Evolutionary conservation across 768 basidiomycete genomes (phyloP).

Genomic region (Pulveroboletus sp.): DNA sequence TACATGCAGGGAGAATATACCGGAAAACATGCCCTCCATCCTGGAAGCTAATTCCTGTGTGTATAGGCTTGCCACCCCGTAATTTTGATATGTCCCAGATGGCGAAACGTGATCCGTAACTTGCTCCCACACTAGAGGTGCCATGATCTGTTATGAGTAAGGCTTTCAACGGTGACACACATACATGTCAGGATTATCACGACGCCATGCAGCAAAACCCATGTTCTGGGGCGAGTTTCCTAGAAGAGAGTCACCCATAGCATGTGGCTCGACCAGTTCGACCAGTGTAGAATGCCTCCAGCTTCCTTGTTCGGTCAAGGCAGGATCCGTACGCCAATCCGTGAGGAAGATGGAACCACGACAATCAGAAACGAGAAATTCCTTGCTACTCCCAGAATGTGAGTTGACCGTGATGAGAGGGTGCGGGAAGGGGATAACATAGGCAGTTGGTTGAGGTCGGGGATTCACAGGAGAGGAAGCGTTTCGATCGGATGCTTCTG

Average conservation of each 20-base stretch:
- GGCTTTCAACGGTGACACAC: constrained; percentile 22
- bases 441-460: constrained; percentile 70
- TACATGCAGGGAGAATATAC: constrained; percentile 32
- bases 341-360: constrained; percentile 70
- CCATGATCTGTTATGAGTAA: background rate
- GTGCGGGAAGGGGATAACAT: constrained; percentile 68
- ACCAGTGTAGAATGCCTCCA: constrained; percentile 63
- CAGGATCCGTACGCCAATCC: constrained; percentile 80
- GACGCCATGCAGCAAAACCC: constrained; percentile 67
- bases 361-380: constrained; percentile 73
- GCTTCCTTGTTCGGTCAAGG: constrained; percentile 44
- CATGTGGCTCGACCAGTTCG: constrained; percentile 69
- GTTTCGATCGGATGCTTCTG: constrained; percentile 29
- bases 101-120: constrained; percentile 66
- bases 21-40: constrained; percentile 69
- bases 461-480: constrained; percentile 30
- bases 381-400: constrained; percentile 71
- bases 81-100: constrained; percentile 75
- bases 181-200: constrained; percentile 68
- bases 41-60: constrained; percentile 58
- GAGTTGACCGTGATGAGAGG: constrained; percentile 66
- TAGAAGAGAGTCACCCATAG: constrained; percentile 50
- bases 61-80: constrained; percentile 67
- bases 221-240: constrained; percentile 45
- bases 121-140: constrained; percentile 61